Conservation (phyloP, 805 yeast species). For the Helenozyma rhizophorensis region DNA sequence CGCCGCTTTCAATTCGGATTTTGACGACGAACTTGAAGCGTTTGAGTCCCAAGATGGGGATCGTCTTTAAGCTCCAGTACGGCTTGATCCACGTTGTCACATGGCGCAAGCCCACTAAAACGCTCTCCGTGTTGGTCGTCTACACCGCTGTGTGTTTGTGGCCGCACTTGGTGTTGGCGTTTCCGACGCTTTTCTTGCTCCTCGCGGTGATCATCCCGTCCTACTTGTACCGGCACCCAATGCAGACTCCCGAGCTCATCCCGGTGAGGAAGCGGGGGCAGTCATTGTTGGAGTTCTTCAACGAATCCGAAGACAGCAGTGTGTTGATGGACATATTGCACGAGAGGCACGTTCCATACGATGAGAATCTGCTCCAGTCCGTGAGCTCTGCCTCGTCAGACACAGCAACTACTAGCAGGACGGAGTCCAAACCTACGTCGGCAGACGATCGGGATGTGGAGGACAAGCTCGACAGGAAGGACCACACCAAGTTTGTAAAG, state of each 20-base stretch:
- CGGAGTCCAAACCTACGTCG: neutral
- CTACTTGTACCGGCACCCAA: conserved; percentile 65
- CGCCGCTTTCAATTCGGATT: conserved; percentile 54
- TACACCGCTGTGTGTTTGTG: conserved; percentile 66
- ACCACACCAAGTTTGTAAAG: conserved; percentile 19
- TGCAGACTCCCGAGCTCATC: conserved; percentile 40
- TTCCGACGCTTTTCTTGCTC: conserved; percentile 57
- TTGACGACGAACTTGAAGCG: conserved; percentile 55
- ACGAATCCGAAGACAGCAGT: conserved; percentile 26
- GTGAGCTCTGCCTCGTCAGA: conserved; percentile 8
- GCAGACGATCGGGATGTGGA: conserved; percentile 1
- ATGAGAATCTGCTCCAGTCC: conserved; percentile 8
- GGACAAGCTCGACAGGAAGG: conserved; percentile 10
- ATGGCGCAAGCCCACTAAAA: conserved; percentile 74
- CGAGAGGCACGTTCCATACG: conserved; percentile 7
- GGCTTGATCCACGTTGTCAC: conserved; percentile 55
- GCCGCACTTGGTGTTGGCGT: conserved; percentile 62
- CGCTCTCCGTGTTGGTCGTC: conserved; percentile 53
- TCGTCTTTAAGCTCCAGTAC: conserved; percentile 57
- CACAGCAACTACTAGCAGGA: neutral
- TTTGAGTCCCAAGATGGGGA: conserved; percentile 52
- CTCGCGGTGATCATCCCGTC: conserved; percentile 66
- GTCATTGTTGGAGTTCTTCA: conserved; percentile 43
- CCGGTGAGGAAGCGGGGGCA: conserved; percentile 50
- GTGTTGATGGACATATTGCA: conserved; percentile 29